Percentiles rank a stretch among this genome's conserved stretches.
These are phyloP conservation scores for Pyrenochaeta sp. DNA, from an alignment of 2,329 filamentous ascomycete species.

Conservation along the genomic window DNA sequence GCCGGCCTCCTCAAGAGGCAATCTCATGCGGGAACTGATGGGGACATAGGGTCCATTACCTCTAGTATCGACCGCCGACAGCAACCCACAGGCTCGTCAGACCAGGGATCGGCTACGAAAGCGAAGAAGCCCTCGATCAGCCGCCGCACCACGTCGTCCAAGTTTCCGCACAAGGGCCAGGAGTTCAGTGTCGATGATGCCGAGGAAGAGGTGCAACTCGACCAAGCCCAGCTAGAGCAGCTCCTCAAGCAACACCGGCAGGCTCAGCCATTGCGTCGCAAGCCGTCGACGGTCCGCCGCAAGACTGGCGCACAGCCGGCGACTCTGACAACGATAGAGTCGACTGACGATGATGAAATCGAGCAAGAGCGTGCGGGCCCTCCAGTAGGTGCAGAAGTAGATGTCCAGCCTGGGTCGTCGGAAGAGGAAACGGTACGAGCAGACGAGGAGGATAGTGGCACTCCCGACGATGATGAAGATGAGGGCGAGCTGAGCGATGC, in stretches of 20 bases:
- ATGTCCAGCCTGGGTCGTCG: slow-evolving; percentile 39
- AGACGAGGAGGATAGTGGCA: slow-evolving; percentile 56
- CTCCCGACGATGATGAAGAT: slow-evolving; percentile 67
- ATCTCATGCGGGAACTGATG: slow-evolving; percentile 13
- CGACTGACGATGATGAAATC: slow-evolving; percentile 55
- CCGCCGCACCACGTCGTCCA: slow-evolving; percentile 77
- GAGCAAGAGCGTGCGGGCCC: slow-evolving; percentile 45
- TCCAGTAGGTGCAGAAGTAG: slow-evolving; percentile 29
- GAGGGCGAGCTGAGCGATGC: slow-evolving; percentile 84
- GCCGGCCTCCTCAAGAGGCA: neutral
- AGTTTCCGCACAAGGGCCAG: slow-evolving; percentile 80
- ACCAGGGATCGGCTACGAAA: slow-evolving; percentile 30
- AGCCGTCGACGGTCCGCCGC: slow-evolving; percentile 61
- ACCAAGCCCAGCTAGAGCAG: slow-evolving; percentile 57
- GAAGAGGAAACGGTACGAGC: slow-evolving; percentile 51
- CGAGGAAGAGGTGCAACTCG: slow-evolving; percentile 78
- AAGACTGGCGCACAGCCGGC: slow-evolving; percentile 58
- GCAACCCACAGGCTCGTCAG: slow-evolving; percentile 29
- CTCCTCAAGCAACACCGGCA: slow-evolving; percentile 36
- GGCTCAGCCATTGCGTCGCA: slow-evolving; percentile 55
- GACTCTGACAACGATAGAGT: slow-evolving; percentile 59
- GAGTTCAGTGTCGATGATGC: slow-evolving; percentile 94
- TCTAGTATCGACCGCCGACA: slow-evolving; percentile 43
- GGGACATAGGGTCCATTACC: slow-evolving; percentile 44
- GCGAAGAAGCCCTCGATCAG: slow-evolving; percentile 76